Conservation (phyloP, 106 monocot genomes). For the Dioscorea zingiberensis region DNA sequence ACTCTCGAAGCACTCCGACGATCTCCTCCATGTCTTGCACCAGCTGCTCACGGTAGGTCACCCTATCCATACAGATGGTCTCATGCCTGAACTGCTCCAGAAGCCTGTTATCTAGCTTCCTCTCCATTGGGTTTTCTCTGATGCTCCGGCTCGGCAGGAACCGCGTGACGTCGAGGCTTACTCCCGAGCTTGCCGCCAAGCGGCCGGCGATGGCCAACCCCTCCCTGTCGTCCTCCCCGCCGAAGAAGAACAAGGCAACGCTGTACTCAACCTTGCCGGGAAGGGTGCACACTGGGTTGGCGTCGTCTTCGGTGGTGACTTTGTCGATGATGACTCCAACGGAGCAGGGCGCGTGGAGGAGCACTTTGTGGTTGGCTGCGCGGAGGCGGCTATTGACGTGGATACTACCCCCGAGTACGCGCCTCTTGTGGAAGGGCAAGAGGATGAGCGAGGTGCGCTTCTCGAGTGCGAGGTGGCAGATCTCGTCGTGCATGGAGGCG, state of each 20-base stretch:
- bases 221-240: slow-evolving; percentile 79
- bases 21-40: slow-evolving; percentile 50
- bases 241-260: slow-evolving; percentile 57
- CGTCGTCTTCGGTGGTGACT: not conserved
- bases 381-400: slow-evolving; percentile 21
- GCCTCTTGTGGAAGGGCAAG: slow-evolving; percentile 51
- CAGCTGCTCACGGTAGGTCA: slow-evolving; percentile 37
- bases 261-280: slow-evolving; percentile 3
- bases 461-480: slow-evolving; percentile 49
- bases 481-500: slow-evolving; percentile 55
- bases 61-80: slow-evolving; percentile 6
- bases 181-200: slow-evolving; percentile 29
- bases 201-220: slow-evolving; percentile 38
- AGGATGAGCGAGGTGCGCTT: slow-evolving; percentile 43
- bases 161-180: slow-evolving; percentile 23
- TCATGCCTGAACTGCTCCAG: slow-evolving; percentile 26
- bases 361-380: slow-evolving; percentile 33
- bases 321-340: slow-evolving; percentile 39
- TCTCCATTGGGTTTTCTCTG: slow-evolving; percentile 11
- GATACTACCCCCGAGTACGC: slow-evolving; percentile 13
- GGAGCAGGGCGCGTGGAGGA: slow-evolving; percentile 55
- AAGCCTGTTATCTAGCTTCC: slow-evolving; percentile 21
- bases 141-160: slow-evolving; percentile 32
- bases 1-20: not conserved
- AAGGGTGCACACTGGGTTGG: not conserved